Evolutionary conservation across 164 flowering plant genomes (phyloP).

Genomic region (Echeveria elegans): DNA sequence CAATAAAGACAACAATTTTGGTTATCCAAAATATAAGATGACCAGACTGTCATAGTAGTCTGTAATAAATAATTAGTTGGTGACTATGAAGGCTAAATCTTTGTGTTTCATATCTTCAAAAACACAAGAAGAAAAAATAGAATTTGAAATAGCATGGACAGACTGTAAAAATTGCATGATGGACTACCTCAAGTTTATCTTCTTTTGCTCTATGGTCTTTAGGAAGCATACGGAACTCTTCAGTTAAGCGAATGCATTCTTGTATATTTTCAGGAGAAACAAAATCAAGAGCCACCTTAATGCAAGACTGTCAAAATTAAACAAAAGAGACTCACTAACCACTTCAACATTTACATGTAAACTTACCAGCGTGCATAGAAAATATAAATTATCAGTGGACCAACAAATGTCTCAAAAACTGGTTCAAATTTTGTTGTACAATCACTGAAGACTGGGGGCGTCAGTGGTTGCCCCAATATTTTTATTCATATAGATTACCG

Average conservation of each 20-base stretch:
- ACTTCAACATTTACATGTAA: not conserved
- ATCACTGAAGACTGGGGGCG: not conserved
- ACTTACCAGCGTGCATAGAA: not conserved
- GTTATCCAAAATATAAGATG: not conserved
- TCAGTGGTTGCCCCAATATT: not conserved
- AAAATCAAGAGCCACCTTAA: constrained; percentile 43
- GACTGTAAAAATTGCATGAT: not conserved
- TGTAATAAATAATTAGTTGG: not conserved
- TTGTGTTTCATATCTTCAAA: not conserved
- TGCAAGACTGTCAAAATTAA: constrained; percentile 28
- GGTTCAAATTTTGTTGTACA: not conserved
- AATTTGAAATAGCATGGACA: not conserved
- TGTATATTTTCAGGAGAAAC: constrained; percentile 44
- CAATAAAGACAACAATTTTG: not conserved
- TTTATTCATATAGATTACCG: not conserved
- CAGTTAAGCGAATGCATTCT: constrained; percentile 36
- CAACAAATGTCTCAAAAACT: not conserved
- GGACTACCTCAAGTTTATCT: constrained; percentile 38
- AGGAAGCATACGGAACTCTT: constrained; percentile 38
- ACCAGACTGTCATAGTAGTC: not conserved
- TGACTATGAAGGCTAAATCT: not conserved
- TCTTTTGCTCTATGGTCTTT: constrained; percentile 40
- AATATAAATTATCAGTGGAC: not conserved
- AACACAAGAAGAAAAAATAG: not conserved
- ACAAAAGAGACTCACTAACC: not conserved